Base-by-base conservation (phyloP, 345 rosid genomes). In the Aquilaria yunnanensis region DNA sequence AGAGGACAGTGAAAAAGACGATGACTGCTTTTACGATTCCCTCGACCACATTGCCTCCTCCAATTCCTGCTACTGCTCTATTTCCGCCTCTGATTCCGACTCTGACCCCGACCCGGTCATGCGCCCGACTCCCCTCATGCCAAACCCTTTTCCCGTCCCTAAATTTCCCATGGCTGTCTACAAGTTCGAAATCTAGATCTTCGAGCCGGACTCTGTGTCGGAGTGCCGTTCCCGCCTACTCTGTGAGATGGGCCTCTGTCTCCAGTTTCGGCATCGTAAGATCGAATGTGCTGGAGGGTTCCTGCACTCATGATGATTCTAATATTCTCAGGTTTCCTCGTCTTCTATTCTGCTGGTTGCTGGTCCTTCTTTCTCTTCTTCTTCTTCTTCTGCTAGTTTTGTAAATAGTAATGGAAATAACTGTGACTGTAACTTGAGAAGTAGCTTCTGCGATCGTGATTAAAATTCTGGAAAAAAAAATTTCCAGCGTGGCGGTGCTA, bases 111-210 rank as follows among this genome's bases (percentile, higher is more conserved):
- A 85, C 71, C 85, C 74, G 29, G n/a, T 66, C 48, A 57, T 52
- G 54, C 57, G 66, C 32, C 63, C 30, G 72, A 67, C 53, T 72
- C 74, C 52, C 72, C 65, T 46, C 69, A 67, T n/a, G 58, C 53
- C 2, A 57, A 58, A 66, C 76, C 77, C 30, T 66, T 83, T 23
- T 48, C 76, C 81, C 3, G 78, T 81, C 2, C 85, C 84, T 23
- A 71, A 69, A 51, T 82, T 77, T 50, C 85, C 88, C 51, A 59
- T 66, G 78, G 81, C 64, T 6, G 69, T 75, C 9, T 74, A 81
- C 2, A 78, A 67, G 63, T 83, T 87, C 71, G 92, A 90, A 52
- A 76, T 87, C 58, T 90, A 94, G 97, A 85, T 80, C 84, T 82
- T 92, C 57, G 83, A 87, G 50, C 97, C 97, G 31, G 81, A 71